These are phyloP conservation scores for Haplosporangium gracile DNA, from an alignment of 192 early-diverging fungal species.

Conservation along the genomic window DNA sequence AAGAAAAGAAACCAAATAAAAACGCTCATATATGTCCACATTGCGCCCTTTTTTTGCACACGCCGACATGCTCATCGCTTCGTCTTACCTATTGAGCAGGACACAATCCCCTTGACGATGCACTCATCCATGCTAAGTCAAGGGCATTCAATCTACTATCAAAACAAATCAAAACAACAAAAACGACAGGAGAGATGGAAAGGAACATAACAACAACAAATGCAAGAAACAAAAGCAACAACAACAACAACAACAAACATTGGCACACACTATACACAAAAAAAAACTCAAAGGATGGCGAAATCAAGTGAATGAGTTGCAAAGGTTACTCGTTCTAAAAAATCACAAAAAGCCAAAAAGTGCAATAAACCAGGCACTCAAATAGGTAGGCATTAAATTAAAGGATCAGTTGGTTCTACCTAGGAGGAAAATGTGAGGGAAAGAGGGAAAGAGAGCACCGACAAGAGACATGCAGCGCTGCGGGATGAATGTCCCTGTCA, in stretches of 20 bases:
- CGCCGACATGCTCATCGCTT: not conserved
- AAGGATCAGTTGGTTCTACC: no score
- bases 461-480: no score
- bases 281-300: not conserved
- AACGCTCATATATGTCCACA: not conserved
- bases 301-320: no score
- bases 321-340: not conserved
- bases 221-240: not conserved
- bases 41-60: not conserved
- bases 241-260: not conserved
- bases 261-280: not conserved
- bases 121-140: not conserved
- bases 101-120: not conserved
- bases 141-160: not conserved
- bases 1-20: not conserved
- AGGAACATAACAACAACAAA: not conserved
- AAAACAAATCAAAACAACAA: not conserved
- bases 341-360: not conserved
- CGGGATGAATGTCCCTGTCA: no score
- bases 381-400: no score
- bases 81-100: not conserved
- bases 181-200: not conserved
- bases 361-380: no score
- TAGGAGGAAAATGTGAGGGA: no score
- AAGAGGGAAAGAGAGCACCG: no score